Base-by-base conservation (phyloP, 495 filamentous ascomycete species). In the Podospora sp. region DNA sequence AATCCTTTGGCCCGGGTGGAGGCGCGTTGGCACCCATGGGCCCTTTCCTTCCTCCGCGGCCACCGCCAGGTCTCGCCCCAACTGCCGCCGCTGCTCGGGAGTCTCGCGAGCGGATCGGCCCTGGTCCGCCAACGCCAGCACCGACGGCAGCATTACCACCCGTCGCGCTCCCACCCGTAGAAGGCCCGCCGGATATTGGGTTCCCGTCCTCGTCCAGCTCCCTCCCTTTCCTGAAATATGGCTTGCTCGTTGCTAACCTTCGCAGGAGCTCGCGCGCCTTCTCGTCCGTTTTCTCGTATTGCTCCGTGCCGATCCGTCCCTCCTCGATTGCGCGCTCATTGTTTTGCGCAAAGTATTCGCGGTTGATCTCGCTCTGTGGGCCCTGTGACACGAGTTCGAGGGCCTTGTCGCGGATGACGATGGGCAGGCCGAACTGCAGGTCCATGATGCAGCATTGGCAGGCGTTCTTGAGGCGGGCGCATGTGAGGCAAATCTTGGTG, bases 381-480 rank as follows among this genome's bases (percentile, higher is more conserved):
- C 95, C 95, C 1, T 94, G 93, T 12, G 93, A 92, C 21, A 97
- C 90, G 86, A 99, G 94, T 82, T 97, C 97, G 60, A 99, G 85
- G 1, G 95, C 95, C n/a, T 95, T 94, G 82, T 99, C 95, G 68
- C 95, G 88, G 57, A 99, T 90, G 53, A 90, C 88, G 72, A 97
- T 96, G 22, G 96, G 95, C 36, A 99, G 80, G 61, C 96, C 95
- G 77, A 97, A 98, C 21, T 90, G 91, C 65, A 99, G 81, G 85
- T 99, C 95, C 58, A 97, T 89, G 92, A 98, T 97, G 82, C 95
- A 99, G 79, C 91, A 97, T 80, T 99, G 95, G 77, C 95, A 99
- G 82, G 95, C 96, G 82, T 97, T 97, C 82, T 96, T 96, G 66
- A 97, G 84, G 24, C 93, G 91, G 14, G 92, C 92, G 81, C 93